Evolutionary conservation across 164 flowering plant genomes (phyloP), one percentile per base, ranked within the genome.

Genomic region (Kalanchoe fedtschenkoi): DNA sequence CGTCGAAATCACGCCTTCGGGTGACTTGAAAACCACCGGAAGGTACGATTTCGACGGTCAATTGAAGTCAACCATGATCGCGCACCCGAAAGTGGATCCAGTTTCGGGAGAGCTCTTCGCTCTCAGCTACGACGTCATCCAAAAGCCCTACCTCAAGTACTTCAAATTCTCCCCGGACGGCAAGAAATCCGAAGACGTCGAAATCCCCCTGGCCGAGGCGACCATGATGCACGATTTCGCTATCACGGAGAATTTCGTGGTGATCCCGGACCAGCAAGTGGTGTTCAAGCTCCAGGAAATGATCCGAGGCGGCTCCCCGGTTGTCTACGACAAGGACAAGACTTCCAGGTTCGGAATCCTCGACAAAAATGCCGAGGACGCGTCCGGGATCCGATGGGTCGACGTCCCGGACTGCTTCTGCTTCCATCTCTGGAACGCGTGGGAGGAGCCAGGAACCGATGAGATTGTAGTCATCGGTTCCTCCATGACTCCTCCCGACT

Each of bases 251-350:
- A 60, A 60, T 37, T 60, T 60, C 30, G 63, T 60, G 43, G 63
- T 60, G 42, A 60, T 35, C 16, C 41, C 42, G 7, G 55, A 47
- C 26, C 55, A 47, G 30, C 63, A 60, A 38, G 63, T 33, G 17
- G 63, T 60, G 32, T 60, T 60, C 63, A 60, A 60, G 44, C 30
- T 60, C 2, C 63, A 60, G 11, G 63, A 60, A 39, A 22, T 60
- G 62, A 43, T 47, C 55, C 30, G 55, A 29, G 55, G 55, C 9
- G 55, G 55, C 55, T 47, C 55, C 30, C 55, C 55, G 9, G 55
- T 47, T 30, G 55, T 47, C 55, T 47, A 47, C 55, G 55, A 47
- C 55, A 10, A 47, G 55, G 55, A 47, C 22, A 47, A 47, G 30
- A 26, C 26, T 16, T 47, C 55, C 10, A 22, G 55, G 24, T 47